phyloP scores from a whole-genome alignment of 176 grass and related monocot species.

The Hordeum marinum region DNA sequence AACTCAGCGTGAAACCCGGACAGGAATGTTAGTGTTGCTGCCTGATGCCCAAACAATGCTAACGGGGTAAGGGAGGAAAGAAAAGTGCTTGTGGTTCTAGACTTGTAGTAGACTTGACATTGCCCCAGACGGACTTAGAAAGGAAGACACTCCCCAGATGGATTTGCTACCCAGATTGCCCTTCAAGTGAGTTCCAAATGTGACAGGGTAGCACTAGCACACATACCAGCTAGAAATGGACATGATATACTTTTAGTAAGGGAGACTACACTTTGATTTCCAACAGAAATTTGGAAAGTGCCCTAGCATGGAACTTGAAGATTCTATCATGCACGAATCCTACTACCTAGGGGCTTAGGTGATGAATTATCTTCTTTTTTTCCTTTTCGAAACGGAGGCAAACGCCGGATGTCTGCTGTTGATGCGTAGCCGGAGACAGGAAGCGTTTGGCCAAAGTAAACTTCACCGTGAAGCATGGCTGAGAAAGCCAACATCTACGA shows the following conservation, averaged over 20 bases:
- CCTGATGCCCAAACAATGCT: no score
- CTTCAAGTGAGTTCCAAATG: conserved; percentile 8
- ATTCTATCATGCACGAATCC: not conserved
- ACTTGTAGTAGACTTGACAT: not conserved
- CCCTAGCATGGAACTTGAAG: not conserved
- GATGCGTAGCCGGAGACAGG: not conserved
- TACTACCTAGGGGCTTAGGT: not conserved
- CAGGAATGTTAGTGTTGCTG: no score
- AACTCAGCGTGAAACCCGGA: no score
- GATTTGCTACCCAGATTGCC: not conserved
- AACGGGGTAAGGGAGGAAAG: not conserved
- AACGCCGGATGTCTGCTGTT: no score
- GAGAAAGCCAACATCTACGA: not conserved
- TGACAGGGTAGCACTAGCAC: not conserved
- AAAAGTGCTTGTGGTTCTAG: not conserved
- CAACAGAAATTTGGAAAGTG: not conserved
- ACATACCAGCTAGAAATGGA: not conserved
- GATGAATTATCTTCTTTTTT: not conserved
- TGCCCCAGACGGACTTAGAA: not conserved
- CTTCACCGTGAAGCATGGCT: conserved; percentile 30
- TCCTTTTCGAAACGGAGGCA: no score
- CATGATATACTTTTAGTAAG: not conserved
- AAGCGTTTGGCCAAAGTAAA: conserved; percentile 16
- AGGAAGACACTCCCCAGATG: no score
- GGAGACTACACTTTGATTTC: not conserved